These are phyloP conservation scores for Styphnolobium japonicum DNA, from an alignment of 306 rosid species.

Conservation along the genomic window DNA sequence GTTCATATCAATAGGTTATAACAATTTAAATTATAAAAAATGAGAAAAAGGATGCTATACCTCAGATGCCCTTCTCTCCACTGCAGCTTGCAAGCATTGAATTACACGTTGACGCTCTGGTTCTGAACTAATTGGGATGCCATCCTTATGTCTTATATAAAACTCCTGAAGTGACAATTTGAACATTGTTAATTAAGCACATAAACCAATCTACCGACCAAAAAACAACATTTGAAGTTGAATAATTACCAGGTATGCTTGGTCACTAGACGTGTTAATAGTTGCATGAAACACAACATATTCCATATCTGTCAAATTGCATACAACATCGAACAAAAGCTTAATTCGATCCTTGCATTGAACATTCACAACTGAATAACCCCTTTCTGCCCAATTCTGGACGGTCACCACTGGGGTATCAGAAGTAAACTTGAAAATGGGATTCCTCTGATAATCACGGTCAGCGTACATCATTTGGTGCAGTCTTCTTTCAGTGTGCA, in stretches of 20 bases:
- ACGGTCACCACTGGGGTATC: constrained; percentile 64
- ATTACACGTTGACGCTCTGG: constrained; percentile 88
- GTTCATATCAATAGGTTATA: neutral
- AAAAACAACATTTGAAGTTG: neutral
- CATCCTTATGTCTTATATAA: constrained; percentile 83
- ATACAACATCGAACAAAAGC: constrained; percentile 85
- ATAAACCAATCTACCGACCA: neutral
- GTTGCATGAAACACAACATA: constrained; percentile 95
- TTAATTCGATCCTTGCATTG: constrained; percentile 84
- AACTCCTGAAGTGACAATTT: constrained; percentile 61
- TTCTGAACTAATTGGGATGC: constrained; percentile 93
- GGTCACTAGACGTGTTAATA: constrained; percentile 54
- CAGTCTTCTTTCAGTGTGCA: constrained; percentile 78
- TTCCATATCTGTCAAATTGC: constrained; percentile 91
- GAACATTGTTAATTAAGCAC: neutral
- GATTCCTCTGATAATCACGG: constrained; percentile 78
- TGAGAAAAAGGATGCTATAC: constrained; percentile 31
- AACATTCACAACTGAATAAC: constrained; percentile 82
- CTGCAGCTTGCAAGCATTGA: constrained; percentile 84
- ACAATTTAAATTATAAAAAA: neutral
- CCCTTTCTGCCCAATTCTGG: constrained; percentile 83
- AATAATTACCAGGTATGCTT: constrained; percentile 61
- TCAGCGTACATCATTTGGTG: constrained; percentile 96
- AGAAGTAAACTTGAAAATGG: constrained; percentile 43
- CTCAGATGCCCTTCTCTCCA: constrained; percentile 74